Base-by-base conservation (phyloP, 352 stramenopile genomes). In the Pythium folliculosum region DNA sequence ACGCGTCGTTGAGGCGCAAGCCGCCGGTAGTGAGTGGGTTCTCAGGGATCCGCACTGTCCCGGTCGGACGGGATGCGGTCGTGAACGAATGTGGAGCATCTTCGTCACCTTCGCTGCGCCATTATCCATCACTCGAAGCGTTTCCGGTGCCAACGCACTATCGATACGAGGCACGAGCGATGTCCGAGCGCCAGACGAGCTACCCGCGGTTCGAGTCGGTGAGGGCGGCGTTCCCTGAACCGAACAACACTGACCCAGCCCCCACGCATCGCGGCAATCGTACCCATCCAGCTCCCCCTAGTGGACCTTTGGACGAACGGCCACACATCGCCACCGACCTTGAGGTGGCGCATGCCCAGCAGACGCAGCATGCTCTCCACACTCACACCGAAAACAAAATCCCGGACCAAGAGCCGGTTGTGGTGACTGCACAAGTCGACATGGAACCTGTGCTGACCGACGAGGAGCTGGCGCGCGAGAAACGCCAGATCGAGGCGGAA, bases 401-500 rank as follows among this genome's bases (percentile, higher is more conserved):
- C 1, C 35, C 8, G 10, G 35, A 47, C 40, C 14, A 47, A 2
- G 40, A n/a, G 9, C 9, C 13, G 17, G 17, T 21, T 16, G 14
- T 6, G 40, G 40, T 7, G 40, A 47, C 40, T 1, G 1, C 40
- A 16, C 40, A 47, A n/a, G 9, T 47, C 17, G 59, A 67, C 6
- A n/a, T 35, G 3, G 50, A 60, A 23, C 6, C 14, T 14, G 19
- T 67, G 5, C 64, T 43, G 17, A 65, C 56, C n/a, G 61, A 75
- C 13, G 65, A 72, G n/a, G 76, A 85, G 25, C 65, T 85, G 9
- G 68, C 77, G 16, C 30, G 43, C 30, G 73, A 77, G 47, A 73
- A 65, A 32, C 70, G 67, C 9, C 49, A 76, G 27, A 72, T 90
- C 23, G 66, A 86, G 32, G 64, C 58, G 2, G 71, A 91, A 38